Evolutionary conservation across 306 rosid genomes (phyloP), one percentile per base, ranked within the genome.

Genomic region (Quercus engelmannii): DNA sequence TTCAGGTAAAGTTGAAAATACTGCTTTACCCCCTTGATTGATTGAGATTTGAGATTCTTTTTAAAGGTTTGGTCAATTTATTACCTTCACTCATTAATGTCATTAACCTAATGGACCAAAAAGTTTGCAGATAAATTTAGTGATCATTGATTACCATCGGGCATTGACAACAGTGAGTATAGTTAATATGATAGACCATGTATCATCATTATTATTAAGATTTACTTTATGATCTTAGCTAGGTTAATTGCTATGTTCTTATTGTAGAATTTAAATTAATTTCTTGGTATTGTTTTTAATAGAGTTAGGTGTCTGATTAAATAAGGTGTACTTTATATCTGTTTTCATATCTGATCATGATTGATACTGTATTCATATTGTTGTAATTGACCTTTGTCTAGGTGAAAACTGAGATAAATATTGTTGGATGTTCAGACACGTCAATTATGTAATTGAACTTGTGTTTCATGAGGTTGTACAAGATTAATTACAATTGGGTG

Each of bases 11-110:
- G 0, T 3, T 1, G 4, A 75, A 80, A 69, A 58, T 58, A 79
- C 85, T 7, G 33, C 38, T 72, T 76, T 78, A 56, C 81, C 84
- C 83, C 61, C 57, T 81, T 80, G 85, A 78, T 81, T 26, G 20
- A 3, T 41, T 41, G 46, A 41, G 46, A 8, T 41, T 41, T 1
- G 5, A 19, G 52, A 69, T 70, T 19, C 62, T 18, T 25, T 19
- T 11, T 64, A 10, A 69, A 65, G 6, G 55, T n/a, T 69, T 20
- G 30, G 25, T 49, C 61, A 72, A 61, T 69, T 17, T 61, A 23
- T 74, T 73, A 82, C 74, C 8, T 25, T 17, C 76, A 61, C 65
- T 80, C 21, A 74, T 86, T 68, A 76, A 82, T 65, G 65, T 79
- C 79, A 65, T 5, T 49, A 49, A 49, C 54, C 54, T 49, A 49